Conservation (phyloP, 805 yeast genomes). For the Metschnikowia proteae region DNA sequence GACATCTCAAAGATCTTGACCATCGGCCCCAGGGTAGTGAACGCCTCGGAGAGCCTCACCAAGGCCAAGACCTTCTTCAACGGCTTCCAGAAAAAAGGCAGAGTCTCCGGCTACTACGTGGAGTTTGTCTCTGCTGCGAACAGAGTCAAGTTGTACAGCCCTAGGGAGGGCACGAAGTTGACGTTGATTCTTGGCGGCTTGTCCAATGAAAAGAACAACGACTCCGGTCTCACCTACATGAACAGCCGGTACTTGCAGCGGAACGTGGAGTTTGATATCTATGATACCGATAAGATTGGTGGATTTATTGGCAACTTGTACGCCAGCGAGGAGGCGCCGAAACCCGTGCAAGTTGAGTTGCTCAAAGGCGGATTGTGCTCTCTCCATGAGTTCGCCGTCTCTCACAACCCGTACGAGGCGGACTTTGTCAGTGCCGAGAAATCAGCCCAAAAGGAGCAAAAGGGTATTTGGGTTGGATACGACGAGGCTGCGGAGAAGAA, state of each 20-base stretch:
- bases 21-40: slow-evolving; percentile 60
- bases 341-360: slow-evolving; percentile 56
- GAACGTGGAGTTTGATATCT: slow-evolving; percentile 66
- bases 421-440: slow-evolving; percentile 61
- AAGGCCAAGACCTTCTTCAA: slow-evolving; percentile 73
- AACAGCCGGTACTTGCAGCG: slow-evolving; percentile 61
- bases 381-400: slow-evolving; percentile 62
- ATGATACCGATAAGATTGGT: slow-evolving; percentile 71
- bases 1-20: slow-evolving; percentile 46
- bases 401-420: slow-evolving; percentile 50
- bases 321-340: slow-evolving; percentile 41
- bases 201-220: slow-evolving; percentile 38
- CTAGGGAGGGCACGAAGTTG: slow-evolving; percentile 67
- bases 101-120: slow-evolving; percentile 60
- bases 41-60: slow-evolving; percentile 71
- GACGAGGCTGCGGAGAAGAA: slow-evolving; percentile 37
- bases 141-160: slow-evolving; percentile 61
- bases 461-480: slow-evolving; percentile 68
- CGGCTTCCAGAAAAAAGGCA: slow-evolving; percentile 62
- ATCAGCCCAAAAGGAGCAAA: slow-evolving; percentile 48
- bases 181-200: slow-evolving; percentile 77
- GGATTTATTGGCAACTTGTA: slow-evolving; percentile 73
- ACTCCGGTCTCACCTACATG: slow-evolving; percentile 49
- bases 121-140: slow-evolving; percentile 69
- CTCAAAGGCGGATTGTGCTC: slow-evolving; percentile 61